These are phyloP conservation scores for Geranium rotundifolium DNA, from an alignment of 345 rosid species.

Conservation along the genomic window DNA sequence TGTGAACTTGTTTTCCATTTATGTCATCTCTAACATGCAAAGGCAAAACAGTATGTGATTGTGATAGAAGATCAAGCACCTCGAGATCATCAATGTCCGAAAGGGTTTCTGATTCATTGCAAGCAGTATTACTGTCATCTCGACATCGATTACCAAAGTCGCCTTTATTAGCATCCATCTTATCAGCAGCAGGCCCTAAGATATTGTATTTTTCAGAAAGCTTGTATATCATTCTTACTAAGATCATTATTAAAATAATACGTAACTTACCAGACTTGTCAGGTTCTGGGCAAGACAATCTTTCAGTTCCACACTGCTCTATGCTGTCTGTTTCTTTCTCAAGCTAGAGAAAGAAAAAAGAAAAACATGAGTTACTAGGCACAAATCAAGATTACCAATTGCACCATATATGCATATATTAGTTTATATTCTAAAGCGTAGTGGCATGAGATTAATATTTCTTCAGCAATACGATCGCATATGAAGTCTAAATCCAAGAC, in stretches of 20 bases:
- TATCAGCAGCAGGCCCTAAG: too few relatives aligned
- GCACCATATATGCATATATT: too few relatives aligned
- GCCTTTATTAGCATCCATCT: conserved; percentile 10
- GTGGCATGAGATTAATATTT: too few relatives aligned
- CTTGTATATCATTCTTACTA: too few relatives aligned
- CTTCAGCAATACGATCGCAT: too few relatives aligned
- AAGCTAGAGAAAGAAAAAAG: background rate
- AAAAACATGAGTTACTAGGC: background rate
- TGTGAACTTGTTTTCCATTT: too few relatives aligned
- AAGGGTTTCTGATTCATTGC: conserved; percentile 59
- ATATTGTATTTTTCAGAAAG: too few relatives aligned
- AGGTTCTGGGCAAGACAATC: conserved; percentile 13
- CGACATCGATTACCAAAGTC: conserved; percentile 13
- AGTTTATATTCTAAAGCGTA: too few relatives aligned
- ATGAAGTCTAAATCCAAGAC: too few relatives aligned
- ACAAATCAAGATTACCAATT: too few relatives aligned
- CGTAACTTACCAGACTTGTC: conserved; percentile 16
- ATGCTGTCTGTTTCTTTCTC: conserved; percentile 8
- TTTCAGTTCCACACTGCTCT: conserved; percentile 17
- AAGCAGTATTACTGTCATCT: conserved; percentile 22
- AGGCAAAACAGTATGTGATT: too few relatives aligned
- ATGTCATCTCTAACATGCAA: too few relatives aligned
- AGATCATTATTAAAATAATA: background rate
- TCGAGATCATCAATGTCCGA: conserved; percentile 77
- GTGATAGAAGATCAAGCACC: conserved; percentile 24